Percentiles rank a stretch among this genome's conserved stretches.
Conservation (phyloP, 108 stramenopile species). For the Aurantiochytrium sp. region DNA sequence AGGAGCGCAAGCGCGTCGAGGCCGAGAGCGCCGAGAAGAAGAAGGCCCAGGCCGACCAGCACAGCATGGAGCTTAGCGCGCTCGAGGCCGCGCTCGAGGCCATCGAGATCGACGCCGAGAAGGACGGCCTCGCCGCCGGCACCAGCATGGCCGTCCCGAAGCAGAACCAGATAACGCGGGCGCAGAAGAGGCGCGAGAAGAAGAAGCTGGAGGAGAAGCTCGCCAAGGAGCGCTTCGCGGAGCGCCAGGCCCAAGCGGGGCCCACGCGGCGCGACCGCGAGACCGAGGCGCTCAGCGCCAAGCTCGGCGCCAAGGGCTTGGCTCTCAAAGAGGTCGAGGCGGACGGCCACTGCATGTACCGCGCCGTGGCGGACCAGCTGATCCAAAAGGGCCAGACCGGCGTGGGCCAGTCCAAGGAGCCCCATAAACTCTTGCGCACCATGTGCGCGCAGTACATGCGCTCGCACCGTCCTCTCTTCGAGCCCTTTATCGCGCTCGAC, state of each 20-base stretch:
- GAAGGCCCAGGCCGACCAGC: neutral
- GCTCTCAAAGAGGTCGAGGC: conserved; percentile 72
- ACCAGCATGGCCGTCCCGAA: neutral
- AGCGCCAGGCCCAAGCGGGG: neutral
- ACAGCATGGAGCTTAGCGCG: neutral
- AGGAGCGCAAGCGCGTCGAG: neutral
- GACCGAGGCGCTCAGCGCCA: neutral
- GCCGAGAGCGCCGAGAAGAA: neutral
- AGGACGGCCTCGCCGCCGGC: neutral
- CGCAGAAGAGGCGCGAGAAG: neutral
- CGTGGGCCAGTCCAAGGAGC: conserved; percentile 34
- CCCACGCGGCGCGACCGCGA: neutral
- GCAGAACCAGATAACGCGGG: neutral
- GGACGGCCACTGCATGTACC: conserved; percentile 92
- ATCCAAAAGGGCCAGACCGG: neutral
- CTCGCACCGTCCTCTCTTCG: conserved; percentile 68
- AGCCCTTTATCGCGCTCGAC: conserved; percentile 68
- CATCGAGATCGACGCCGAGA: neutral
- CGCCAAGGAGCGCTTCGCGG: conserved; percentile 8
- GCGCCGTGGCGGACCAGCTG: conserved; percentile 78
- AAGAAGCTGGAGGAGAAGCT: neutral
- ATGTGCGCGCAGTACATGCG: conserved; percentile 46
- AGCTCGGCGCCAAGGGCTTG: conserved; percentile 33
- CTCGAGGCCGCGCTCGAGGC: conserved; percentile 11
- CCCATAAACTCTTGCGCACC: conserved; percentile 32